Conservation (phyloP, 2,329 filamentous ascomycete genomes). For the Chrysosporium queenslandicum region DNA sequence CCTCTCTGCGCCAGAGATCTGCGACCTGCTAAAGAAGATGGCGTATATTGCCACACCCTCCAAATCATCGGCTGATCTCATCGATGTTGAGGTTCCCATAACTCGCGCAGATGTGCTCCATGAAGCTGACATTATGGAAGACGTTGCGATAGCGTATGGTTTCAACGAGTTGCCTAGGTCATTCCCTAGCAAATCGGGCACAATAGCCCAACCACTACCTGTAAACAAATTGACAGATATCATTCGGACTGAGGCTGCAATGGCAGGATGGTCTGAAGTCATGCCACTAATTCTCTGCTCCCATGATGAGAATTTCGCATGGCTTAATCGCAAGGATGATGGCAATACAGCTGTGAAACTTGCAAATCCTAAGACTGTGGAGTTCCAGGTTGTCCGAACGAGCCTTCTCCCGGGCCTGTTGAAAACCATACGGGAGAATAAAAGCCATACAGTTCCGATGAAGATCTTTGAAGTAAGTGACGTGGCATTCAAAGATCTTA, state of each 20-base stretch:
- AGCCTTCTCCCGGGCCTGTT: constrained; percentile 75
- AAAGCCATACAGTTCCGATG: constrained; percentile 75
- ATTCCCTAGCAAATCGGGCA: constrained; percentile 75
- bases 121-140: constrained; percentile 97
- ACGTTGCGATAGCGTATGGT: constrained; percentile 90
- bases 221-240: constrained; percentile 96
- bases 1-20: constrained; percentile 64
- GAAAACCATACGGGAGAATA: constrained; percentile 91
- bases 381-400: constrained; percentile 89
- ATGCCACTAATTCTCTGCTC: constrained; percentile 94
- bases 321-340: constrained; percentile 83
- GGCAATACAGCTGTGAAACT: constrained; percentile 72
- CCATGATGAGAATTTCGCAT: constrained; percentile 95
- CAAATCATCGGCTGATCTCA: constrained; percentile 54
- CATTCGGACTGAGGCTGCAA: constrained; percentile 75
- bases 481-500: constrained; percentile 79
- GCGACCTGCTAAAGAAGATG: constrained; percentile 78
- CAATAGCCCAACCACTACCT: constrained; percentile 72
- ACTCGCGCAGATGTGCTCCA: constrained; percentile 92
- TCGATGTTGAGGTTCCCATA: constrained; percentile 74
- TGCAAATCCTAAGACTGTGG: constrained; percentile 83
- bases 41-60: constrained; percentile 73
- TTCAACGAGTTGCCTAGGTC: constrained; percentile 90
- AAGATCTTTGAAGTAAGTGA: constrained; percentile 89
- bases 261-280: constrained; percentile 93